phyloP scores from a whole-genome alignment of 768 basidiomycete genomes.

The Auricularia auricula-judae region DNA sequence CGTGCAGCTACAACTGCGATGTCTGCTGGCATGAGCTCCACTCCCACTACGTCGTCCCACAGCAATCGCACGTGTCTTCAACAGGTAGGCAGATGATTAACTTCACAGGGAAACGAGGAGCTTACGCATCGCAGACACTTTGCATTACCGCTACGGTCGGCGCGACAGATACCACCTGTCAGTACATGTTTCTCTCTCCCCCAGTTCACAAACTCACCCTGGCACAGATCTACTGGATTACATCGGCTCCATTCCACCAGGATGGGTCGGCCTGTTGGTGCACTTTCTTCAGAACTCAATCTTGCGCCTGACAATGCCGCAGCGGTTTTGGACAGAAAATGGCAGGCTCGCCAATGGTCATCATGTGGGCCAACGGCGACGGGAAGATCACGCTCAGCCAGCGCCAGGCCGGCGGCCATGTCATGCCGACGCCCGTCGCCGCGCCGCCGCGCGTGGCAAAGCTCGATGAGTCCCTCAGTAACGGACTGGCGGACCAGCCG shows the following conservation, averaged over 20 bases:
- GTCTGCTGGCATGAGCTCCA: too few species aligned
- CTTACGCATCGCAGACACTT: constrained; percentile 24
- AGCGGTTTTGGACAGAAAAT: constrained; percentile 53
- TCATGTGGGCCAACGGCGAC: constrained; percentile 59
- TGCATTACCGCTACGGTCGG: constrained; percentile 37
- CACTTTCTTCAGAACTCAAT: constrained; percentile 24
- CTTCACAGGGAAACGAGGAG: too few species aligned
- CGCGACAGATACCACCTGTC: constrained; percentile 34
- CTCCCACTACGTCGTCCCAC: too few species aligned
- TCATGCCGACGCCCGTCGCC: constrained; percentile 45
- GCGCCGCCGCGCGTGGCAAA: constrained; percentile 43
- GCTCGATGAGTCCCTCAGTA: constrained; percentile 14
- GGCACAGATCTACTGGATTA: constrained; percentile 38
- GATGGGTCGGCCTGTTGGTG: constrained; percentile 57
- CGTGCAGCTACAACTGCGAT: too few species aligned
- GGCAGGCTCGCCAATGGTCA: constrained; percentile 54
- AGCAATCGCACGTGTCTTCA: too few species aligned
- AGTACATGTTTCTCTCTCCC: constrained; percentile 8
- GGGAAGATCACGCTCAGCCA: constrained; percentile 57
- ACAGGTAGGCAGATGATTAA: too few species aligned
- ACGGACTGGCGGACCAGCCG: constrained; percentile 25
- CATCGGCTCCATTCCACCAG: constrained; percentile 27
- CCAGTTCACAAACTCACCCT: constrained; percentile 1
- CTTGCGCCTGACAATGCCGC: constrained; percentile 13
- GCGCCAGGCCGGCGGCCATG: constrained; percentile 37